Evolutionary conservation across 139 green algal genomes (phyloP).

Genomic region (Tetradesmus lagerheimii): DNA sequence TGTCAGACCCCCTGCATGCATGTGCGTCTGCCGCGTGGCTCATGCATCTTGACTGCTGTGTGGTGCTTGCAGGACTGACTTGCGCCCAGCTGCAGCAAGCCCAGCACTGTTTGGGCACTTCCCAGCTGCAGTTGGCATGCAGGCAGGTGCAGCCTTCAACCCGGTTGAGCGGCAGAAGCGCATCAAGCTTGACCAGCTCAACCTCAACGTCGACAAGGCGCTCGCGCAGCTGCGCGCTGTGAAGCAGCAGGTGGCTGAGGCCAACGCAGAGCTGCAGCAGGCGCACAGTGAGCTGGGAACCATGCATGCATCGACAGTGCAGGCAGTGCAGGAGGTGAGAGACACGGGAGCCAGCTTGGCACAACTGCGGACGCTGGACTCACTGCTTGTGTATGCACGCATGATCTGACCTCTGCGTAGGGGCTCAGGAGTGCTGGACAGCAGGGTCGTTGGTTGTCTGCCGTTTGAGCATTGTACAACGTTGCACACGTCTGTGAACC

Average conservation of each 20-base stretch:
- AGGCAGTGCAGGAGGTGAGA: neutral
- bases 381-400: no score
- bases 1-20: neutral
- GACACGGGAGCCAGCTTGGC: neutral
- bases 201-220: constrained; percentile 16
- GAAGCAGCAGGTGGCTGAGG: constrained; percentile 6
- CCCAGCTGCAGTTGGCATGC: neutral
- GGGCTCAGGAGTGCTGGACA: no score
- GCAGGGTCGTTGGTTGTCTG: no score
- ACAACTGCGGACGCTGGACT: neutral
- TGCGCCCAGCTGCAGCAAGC: neutral
- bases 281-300: neutral
- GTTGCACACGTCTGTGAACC: no score
- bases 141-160: neutral
- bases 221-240: neutral
- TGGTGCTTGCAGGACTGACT: neutral
- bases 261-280: constrained; percentile 6
- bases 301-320: neutral
- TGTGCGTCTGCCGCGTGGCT: neutral
- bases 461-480: no score
- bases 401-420: neutral
- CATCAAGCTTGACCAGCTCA: constrained; percentile 39
- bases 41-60: neutral
- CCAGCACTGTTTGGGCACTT: neutral
- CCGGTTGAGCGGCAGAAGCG: constrained; percentile 7